phyloP scores from a whole-genome alignment of 306 rosid genomes.

The Vigna reflexopilosa region DNA sequence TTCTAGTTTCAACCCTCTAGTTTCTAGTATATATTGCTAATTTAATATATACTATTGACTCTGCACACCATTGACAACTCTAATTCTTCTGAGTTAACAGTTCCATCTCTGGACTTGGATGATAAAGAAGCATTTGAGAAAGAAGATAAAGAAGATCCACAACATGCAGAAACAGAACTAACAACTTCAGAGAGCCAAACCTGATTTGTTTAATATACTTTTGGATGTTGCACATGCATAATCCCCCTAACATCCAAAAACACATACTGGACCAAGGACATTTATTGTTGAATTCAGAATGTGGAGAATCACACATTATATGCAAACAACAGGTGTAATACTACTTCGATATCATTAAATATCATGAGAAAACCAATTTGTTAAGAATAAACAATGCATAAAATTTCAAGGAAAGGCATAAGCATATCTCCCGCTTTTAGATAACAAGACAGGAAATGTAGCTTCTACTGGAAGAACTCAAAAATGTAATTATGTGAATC shows the following conservation, averaged over 20 bases:
- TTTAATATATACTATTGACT: too few species aligned
- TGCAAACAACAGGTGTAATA: background rate
- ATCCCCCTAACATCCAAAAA: background rate
- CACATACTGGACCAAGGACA: background rate
- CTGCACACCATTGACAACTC: too few species aligned
- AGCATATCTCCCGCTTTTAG: background rate
- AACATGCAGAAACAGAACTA: too few species aligned
- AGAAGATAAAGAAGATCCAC: too few species aligned
- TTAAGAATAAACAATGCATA: background rate
- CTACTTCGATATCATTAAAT: slow-evolving; percentile 12
- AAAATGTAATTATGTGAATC: slow-evolving; percentile 3
- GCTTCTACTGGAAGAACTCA: slow-evolving; percentile 23
- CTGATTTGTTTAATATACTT: too few species aligned
- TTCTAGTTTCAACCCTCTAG: too few species aligned
- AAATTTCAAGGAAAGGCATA: slow-evolving; percentile 18
- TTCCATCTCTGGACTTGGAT: too few species aligned
- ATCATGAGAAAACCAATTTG: slow-evolving; percentile 11
- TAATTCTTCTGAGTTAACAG: too few species aligned
- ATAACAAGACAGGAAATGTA: slow-evolving; percentile 9
- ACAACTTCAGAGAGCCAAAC: too few species aligned
- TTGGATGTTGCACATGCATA: background rate
- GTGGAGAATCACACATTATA: background rate
- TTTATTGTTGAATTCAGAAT: background rate
- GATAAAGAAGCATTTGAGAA: too few species aligned
- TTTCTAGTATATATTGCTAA: too few species aligned